phyloP scores from a whole-genome alignment of 768 basidiomycete genomes.

The Daedaleopsis sinensis region DNA sequence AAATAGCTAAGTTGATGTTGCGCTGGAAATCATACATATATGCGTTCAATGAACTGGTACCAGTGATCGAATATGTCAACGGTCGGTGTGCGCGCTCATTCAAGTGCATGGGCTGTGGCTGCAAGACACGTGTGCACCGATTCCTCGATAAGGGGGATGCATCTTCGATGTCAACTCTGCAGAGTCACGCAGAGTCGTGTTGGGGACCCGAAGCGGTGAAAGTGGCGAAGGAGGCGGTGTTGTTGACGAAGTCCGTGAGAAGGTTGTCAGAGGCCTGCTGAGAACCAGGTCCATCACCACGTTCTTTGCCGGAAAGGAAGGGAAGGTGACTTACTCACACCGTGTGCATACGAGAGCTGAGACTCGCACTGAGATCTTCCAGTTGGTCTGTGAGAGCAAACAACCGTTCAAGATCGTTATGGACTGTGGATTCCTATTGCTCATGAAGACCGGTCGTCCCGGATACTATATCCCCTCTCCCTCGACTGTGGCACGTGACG shows the following conservation, averaged over 20 bases:
- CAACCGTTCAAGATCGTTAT: slow-evolving; percentile 38
- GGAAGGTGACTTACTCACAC: slow-evolving; percentile 36
- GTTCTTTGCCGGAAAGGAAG: slow-evolving; percentile 32
- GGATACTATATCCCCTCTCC: slow-evolving; percentile 37
- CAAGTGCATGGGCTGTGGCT: slow-evolving; percentile 25
- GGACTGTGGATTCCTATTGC: slow-evolving; percentile 34
- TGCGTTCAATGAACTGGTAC: slow-evolving; percentile 36
- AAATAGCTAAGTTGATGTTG: background rate
- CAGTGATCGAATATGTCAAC: slow-evolving; percentile 25
- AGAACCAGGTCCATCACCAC: slow-evolving; percentile 24
- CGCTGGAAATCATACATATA: slow-evolving; percentile 39
- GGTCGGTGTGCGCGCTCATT: slow-evolving; percentile 32
- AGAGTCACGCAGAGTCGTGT: slow-evolving; percentile 33
- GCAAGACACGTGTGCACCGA: slow-evolving; percentile 21
- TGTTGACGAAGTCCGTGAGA: slow-evolving; percentile 12
- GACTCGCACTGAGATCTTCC: slow-evolving; percentile 34
- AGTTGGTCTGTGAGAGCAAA: slow-evolving; percentile 39
- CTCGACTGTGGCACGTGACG: slow-evolving; percentile 35
- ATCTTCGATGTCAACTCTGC: slow-evolving; percentile 32
- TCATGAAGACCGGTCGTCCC: slow-evolving; percentile 39
- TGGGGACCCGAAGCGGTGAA: slow-evolving; percentile 34
- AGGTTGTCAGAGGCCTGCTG: background rate
- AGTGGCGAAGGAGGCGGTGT: background rate
- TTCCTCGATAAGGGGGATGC: slow-evolving; percentile 32
- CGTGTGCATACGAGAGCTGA: slow-evolving; percentile 28